Percentiles rank a stretch among this genome's conserved stretches.
Conservation (phyloP, 148 eudicot species). For the Camellia japonica region DNA sequence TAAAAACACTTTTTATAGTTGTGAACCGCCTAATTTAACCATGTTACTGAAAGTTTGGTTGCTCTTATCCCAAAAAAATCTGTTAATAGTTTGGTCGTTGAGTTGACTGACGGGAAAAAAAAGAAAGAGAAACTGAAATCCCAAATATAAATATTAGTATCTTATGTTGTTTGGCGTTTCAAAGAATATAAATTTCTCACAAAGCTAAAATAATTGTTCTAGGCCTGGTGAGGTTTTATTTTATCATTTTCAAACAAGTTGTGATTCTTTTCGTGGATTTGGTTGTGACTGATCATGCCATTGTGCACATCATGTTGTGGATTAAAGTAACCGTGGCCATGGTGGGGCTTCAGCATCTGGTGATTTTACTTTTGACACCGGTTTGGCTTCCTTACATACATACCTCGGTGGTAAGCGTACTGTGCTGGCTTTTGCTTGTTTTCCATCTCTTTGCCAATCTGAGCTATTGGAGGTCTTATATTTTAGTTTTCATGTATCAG, state of each 20-base stretch:
- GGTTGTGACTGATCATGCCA: conserved; percentile 4
- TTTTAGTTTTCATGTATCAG: conserved; percentile 44
- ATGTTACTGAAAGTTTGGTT: neutral
- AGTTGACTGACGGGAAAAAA: neutral
- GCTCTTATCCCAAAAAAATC: neutral
- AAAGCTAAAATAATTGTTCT: neutral
- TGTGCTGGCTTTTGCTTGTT: conserved; percentile 5
- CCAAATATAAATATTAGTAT: neutral
- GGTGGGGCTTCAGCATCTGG: conserved; percentile 38
- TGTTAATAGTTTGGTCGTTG: neutral
- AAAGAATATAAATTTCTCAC: neutral
- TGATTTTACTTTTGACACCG: conserved; percentile 50
- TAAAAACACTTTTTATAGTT: neutral
- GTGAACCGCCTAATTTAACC: neutral
- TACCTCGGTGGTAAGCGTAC: conserved; percentile 84
- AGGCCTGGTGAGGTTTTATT: neutral
- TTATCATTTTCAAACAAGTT: neutral
- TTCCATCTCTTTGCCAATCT: neutral
- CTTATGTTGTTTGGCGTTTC: neutral
- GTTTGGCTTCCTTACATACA: conserved; percentile 78
- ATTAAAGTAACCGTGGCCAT: conserved; percentile 44
- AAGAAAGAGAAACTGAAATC: neutral
- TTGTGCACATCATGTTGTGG: neutral
- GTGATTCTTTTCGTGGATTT: neutral
- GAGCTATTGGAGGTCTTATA: conserved; percentile 11